Evolutionary conservation across 2,329 filamentous ascomycete genomes (phyloP).

Genomic region (Fusarium buxicola): DNA sequence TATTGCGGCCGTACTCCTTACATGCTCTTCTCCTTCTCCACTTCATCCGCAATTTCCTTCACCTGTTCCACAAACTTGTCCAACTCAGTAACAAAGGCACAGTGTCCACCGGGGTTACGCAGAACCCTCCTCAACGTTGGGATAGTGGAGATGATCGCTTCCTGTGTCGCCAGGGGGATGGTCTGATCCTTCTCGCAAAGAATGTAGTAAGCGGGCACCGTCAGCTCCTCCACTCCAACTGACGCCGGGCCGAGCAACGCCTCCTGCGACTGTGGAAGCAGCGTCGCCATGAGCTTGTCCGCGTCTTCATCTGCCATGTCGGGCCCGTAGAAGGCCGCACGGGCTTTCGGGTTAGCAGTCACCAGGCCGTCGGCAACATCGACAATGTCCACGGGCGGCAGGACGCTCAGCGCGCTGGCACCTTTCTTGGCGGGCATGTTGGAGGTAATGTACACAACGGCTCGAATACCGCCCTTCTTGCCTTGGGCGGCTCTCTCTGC

Average conservation of each 20-base stretch:
- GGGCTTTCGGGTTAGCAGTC: slow-evolving; percentile 1
- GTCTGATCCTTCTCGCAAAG: slow-evolving; percentile 6
- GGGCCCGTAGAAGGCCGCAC: slow-evolving; percentile 7
- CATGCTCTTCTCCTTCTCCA: background rate
- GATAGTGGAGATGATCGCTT: background rate
- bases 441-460: slow-evolving; percentile 3
- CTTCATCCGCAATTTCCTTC: slow-evolving; percentile 6
- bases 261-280: slow-evolving; percentile 1
- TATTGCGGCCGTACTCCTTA: too few relatives aligned
- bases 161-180: background rate
- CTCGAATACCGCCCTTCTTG: slow-evolving; percentile 2
- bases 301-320: slow-evolving; percentile 9
- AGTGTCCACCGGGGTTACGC: slow-evolving; percentile 1
- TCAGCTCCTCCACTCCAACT: slow-evolving; percentile 5
- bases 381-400: slow-evolving; percentile 9
- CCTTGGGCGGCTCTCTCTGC: background rate
- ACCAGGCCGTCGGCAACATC: slow-evolving; percentile 5
- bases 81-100: slow-evolving; percentile 10
- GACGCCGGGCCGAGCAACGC: background rate
- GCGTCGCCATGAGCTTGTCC: background rate
- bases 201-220: slow-evolving; percentile 9
- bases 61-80: slow-evolving; percentile 7
- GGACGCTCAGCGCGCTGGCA: slow-evolving; percentile 7
- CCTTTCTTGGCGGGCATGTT: slow-evolving; percentile 6
- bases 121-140: slow-evolving; percentile 7